These are phyloP conservation scores for Dimocarpus longan DNA, from an alignment of 345 rosid species.

Conservation along the genomic window DNA sequence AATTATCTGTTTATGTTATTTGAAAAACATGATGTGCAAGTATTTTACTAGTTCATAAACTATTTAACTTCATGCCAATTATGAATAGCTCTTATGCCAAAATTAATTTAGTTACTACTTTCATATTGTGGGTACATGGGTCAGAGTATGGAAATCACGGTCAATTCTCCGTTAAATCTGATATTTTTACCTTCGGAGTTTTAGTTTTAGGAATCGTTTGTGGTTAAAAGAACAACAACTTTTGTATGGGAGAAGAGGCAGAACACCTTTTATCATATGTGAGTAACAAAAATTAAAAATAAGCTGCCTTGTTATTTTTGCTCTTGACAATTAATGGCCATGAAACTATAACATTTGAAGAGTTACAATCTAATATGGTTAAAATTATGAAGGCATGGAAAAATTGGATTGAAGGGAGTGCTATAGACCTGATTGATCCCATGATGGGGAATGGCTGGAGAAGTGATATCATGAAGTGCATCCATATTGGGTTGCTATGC, in stretches of 20 bases:
- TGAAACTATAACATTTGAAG: no score
- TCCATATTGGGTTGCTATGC: slow-evolving; percentile 57
- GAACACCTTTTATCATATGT: slow-evolving; percentile 28
- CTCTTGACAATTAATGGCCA: no score
- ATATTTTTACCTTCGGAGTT: slow-evolving; percentile 40
- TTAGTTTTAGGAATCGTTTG: slow-evolving; percentile 33
- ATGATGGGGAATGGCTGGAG: slow-evolving; percentile 28
- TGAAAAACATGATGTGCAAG: background rate
- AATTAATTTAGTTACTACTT: background rate
- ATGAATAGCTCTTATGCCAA: no score
- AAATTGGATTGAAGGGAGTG: slow-evolving; percentile 47
- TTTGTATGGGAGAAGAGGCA: background rate
- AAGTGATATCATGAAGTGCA: slow-evolving; percentile 46
- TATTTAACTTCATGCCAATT: no score
- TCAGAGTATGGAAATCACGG: slow-evolving; percentile 30
- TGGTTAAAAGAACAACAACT: slow-evolving; percentile 22
- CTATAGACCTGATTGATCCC: slow-evolving; percentile 38
- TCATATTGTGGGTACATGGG: background rate
- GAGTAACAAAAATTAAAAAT: background rate
- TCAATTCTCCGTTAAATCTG: slow-evolving; percentile 30
- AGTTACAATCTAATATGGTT: no score
- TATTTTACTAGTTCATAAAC: no score
- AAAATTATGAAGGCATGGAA: slow-evolving; percentile 49
- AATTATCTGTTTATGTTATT: no score
- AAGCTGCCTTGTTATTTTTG: no score